Conservation (phyloP, 169 alveolate genomes). For the Hepatocystis sp. region DNA sequence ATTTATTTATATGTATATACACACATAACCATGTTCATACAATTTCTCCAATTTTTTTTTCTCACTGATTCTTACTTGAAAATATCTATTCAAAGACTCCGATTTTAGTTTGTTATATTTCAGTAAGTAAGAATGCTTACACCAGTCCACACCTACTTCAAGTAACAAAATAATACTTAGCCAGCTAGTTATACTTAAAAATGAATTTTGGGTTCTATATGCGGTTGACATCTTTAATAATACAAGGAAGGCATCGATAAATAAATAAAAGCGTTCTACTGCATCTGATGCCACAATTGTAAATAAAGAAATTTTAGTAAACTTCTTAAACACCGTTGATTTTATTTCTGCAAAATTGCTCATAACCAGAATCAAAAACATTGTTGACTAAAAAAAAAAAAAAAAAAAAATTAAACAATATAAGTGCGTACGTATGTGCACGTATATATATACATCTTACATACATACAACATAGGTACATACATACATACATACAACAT, state of each 20-base stretch:
- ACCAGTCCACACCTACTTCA: constrained; percentile 90
- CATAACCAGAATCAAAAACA: constrained; percentile 91
- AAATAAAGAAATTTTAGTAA: constrained; percentile 82
- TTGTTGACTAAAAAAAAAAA: constrained; percentile 82
- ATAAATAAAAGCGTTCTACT: constrained; percentile 90
- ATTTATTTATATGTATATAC: background rate
- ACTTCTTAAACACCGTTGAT: constrained; percentile 93
- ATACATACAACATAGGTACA: background rate
- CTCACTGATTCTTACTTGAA: constrained; percentile 18
- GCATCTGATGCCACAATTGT: constrained; percentile 90
- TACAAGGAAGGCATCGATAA: constrained; percentile 89
- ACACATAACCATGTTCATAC: background rate
- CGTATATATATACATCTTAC: background rate
- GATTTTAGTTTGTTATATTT: constrained; percentile 87
- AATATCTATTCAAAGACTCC: constrained; percentile 80
- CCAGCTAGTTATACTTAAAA: constrained; percentile 82
- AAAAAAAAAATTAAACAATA: constrained; percentile 10
- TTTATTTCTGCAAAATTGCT: constrained; percentile 93
- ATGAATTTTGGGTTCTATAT: constrained; percentile 79
- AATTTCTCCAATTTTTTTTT: background rate
- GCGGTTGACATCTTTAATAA: constrained; percentile 89
- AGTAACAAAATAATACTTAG: constrained; percentile 81
- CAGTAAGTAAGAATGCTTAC: constrained; percentile 87
- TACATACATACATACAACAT: background rate
- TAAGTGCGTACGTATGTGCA: background rate